These are phyloP conservation scores for Sclerotinia borealis DNA, from an alignment of 2,329 filamentous ascomycete genomes.

Conservation along the genomic window DNA sequence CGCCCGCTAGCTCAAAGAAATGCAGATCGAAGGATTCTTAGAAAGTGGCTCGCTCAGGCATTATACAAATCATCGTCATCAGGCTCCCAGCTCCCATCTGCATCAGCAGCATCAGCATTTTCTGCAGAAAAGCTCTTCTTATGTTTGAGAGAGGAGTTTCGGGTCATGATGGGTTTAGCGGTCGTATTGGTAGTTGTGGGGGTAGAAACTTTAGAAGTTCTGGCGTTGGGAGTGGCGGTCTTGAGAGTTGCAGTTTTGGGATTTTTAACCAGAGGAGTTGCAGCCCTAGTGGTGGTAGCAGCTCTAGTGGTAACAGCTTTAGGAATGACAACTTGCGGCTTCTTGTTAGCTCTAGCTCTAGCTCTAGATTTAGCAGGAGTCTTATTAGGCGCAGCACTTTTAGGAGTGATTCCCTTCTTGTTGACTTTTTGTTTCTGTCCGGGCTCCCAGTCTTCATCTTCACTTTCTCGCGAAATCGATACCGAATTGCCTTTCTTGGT, in stretches of 20 bases:
- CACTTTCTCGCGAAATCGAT: not conserved
- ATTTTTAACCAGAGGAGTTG: too few relatives aligned
- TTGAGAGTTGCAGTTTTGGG: not conserved
- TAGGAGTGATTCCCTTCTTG: not conserved
- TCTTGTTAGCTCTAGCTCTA: too few relatives aligned
- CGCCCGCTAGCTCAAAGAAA: too few relatives aligned
- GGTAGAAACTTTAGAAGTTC: not conserved
- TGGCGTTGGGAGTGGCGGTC: not conserved
- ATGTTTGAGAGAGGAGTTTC: not conserved
- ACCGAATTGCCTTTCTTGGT: too few relatives aligned
- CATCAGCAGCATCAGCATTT: too few relatives aligned
- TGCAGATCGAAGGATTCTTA: rapidly evolving
- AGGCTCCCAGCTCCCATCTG: not conserved
- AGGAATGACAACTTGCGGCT: not conserved
- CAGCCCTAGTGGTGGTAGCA: too few relatives aligned
- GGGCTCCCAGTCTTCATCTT: not conserved
- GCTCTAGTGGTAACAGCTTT: not conserved
- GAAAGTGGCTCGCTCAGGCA: too few relatives aligned
- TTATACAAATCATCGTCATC: not conserved
- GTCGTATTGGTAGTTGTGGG: not conserved
- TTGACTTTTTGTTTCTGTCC: not conserved
- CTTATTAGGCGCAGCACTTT: not conserved
- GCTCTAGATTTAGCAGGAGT: not conserved
- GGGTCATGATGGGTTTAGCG: not conserved
- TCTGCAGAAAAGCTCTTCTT: not conserved